A percentile compares a stretch with the other conserved stretches of the same genome.
Conservation (phyloP, 352 stramenopile genomes). For the Globisporangium uncinulatum region DNA sequence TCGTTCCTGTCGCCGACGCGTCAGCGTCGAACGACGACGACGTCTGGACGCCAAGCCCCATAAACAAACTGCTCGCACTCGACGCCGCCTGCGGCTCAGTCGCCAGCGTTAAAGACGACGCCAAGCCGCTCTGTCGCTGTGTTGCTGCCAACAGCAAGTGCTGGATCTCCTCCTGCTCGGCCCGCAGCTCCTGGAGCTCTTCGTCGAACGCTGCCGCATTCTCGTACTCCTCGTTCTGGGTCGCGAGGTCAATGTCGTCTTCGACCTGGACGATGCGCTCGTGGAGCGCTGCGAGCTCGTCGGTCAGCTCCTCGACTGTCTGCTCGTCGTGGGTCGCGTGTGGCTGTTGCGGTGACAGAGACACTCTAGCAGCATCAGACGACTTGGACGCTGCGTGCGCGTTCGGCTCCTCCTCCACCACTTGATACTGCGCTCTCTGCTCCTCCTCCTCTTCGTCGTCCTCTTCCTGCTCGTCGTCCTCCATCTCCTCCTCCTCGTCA, state of each 20-base stretch:
- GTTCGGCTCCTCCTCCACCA: conserved; percentile 6
- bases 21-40: conserved; percentile 7
- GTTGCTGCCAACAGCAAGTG: conserved; percentile 18
- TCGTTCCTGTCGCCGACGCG: background rate
- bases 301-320: conserved; percentile 28
- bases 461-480: conserved; percentile 17
- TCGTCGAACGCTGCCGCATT: conserved; percentile 52
- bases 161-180: conserved; percentile 40
- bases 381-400: conserved; percentile 1
- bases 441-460: conserved; percentile 28
- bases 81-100: background rate
- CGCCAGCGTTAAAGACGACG: conserved; percentile 1
- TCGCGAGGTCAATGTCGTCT: conserved; percentile 60
- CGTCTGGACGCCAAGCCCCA: conserved; percentile 20
- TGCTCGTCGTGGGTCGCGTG: conserved; percentile 4
- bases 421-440: conserved; percentile 7
- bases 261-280: conserved; percentile 50
- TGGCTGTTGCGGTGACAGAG: background rate
- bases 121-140: background rate
- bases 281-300: conserved; percentile 38
- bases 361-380: background rate
- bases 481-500: conserved; percentile 16
- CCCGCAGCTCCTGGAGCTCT: conserved; percentile 50
- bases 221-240: conserved; percentile 68
- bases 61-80: conserved; percentile 21